These are phyloP conservation scores for Candida lessepsii DNA, from an alignment of 805 yeast species.

Conservation along the genomic window DNA sequence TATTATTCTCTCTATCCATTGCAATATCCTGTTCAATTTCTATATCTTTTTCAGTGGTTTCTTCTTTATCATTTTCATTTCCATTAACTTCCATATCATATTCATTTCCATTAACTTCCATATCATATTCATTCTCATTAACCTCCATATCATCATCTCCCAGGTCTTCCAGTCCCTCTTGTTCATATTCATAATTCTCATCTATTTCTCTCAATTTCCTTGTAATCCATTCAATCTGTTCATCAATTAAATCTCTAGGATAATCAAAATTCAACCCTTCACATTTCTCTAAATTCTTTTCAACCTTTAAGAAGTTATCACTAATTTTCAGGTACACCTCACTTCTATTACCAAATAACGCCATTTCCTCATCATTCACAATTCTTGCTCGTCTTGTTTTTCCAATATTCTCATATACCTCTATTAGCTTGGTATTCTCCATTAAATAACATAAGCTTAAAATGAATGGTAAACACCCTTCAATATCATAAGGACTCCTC, in stretches of 20 bases:
- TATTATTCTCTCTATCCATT: background rate
- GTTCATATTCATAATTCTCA: conserved; percentile 5
- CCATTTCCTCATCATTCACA: conserved; percentile 8
- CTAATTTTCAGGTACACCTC: conserved; percentile 13
- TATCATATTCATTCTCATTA: too few relatives aligned
- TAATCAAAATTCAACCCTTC: conserved; percentile 23
- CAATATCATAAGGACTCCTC: conserved; percentile 42
- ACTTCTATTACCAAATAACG: conserved; percentile 3
- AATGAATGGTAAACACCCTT: conserved; percentile 41
- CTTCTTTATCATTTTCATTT: background rate
- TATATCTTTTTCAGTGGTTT: conserved; percentile 1
- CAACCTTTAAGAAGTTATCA: conserved; percentile 13
- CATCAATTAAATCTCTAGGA: conserved; percentile 22
- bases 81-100: conserved; percentile 3
- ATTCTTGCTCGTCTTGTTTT: background rate
- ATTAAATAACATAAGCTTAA: conserved; percentile 28
- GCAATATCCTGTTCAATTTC: conserved; percentile 5
- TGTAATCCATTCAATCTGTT: conserved; percentile 5
- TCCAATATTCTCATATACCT: conserved; percentile 10
- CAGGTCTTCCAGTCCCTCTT: background rate
- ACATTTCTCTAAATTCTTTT: conserved; percentile 21
- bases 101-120: too few relatives aligned
- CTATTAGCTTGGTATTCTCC: conserved; percentile 22
- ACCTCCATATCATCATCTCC: too few relatives aligned
- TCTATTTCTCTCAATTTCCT: conserved; percentile 8